Percentiles rank a stretch among this genome's conserved stretches.
Conservation (phyloP, 768 basidiomycete genomes). For the Boletus huronensis region DNA sequence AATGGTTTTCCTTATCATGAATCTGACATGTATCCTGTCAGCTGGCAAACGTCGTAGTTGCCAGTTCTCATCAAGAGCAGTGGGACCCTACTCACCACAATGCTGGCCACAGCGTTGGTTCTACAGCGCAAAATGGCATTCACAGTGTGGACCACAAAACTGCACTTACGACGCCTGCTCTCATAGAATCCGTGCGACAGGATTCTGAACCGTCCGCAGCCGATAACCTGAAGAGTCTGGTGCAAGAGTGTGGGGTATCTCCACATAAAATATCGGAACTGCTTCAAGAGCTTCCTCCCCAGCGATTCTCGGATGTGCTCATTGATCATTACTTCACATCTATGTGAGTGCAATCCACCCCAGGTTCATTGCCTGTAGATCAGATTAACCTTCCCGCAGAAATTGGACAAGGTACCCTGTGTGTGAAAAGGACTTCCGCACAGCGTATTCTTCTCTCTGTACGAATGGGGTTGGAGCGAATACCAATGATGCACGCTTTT, state of each 20-base stretch:
- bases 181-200: slow-evolving; percentile 42
- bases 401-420: slow-evolving; percentile 95
- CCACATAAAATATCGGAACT: slow-evolving; percentile 90
- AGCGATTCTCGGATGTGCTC: slow-evolving; percentile 68
- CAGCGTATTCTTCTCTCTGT: slow-evolving; percentile 64
- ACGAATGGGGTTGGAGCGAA: slow-evolving; percentile 59
- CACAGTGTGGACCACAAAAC: slow-evolving; percentile 28
- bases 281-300: slow-evolving; percentile 82
- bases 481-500: slow-evolving; percentile 75
- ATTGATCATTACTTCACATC: slow-evolving; percentile 78
- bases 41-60: slow-evolving; percentile 54
- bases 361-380: neutral
- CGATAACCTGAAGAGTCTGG: slow-evolving; percentile 79
- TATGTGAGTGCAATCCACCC: slow-evolving; percentile 46
- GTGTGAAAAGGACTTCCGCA: slow-evolving; percentile 78
- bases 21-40: slow-evolving; percentile 30
- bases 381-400: slow-evolving; percentile 36
- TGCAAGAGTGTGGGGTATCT: slow-evolving; percentile 89
- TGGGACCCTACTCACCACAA: slow-evolving; percentile 24
- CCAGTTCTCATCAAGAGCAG: slow-evolving; percentile 32
- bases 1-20: slow-evolving; percentile 8
- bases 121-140: slow-evolving; percentile 21
- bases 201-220: slow-evolving; percentile 53
- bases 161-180: slow-evolving; percentile 26
- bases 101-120: slow-evolving; percentile 6